phyloP scores from a whole-genome alignment of 495 filamentous ascomycete species.

The Penicillium chermesinum region DNA sequence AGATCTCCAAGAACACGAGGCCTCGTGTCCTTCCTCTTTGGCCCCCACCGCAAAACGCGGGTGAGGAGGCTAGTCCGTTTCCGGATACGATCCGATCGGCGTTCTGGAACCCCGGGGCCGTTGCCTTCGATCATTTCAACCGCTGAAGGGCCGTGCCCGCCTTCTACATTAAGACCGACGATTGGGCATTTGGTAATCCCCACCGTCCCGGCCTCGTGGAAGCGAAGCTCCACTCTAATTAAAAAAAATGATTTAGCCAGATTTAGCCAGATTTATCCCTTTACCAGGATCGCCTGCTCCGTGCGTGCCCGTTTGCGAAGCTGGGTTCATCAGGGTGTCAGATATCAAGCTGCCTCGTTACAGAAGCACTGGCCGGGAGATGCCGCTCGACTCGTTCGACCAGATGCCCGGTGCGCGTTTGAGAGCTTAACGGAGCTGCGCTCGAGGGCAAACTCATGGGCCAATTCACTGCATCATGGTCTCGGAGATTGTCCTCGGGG shows the following conservation, averaged over 20 bases:
- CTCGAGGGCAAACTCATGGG: too few species aligned
- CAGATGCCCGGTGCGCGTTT: too few species aligned
- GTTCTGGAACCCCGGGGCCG: constrained; percentile 21
- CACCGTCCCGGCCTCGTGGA: constrained; percentile 24
- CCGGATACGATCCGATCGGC: constrained; percentile 22
- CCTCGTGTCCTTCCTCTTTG: background rate
- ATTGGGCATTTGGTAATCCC: constrained; percentile 22
- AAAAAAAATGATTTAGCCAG: too few species aligned
- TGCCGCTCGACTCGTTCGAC: too few species aligned
- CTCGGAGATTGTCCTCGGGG: background rate
- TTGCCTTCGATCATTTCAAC: background rate
- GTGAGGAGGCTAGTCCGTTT: background rate
- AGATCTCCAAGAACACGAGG: background rate
- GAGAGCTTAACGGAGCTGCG: too few species aligned
- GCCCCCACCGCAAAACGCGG: background rate
- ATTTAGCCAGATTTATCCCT: constrained; percentile 12
- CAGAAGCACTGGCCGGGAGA: too few species aligned
- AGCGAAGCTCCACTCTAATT: constrained; percentile 25
- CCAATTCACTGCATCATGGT: background rate
- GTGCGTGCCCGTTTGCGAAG: constrained; percentile 11
- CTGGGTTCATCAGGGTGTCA: background rate
- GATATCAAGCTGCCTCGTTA: too few species aligned
- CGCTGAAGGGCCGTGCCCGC: constrained; percentile 23
- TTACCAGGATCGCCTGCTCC: constrained; percentile 22
- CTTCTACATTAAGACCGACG: constrained; percentile 19